These are phyloP conservation scores for Colletotrichum neosansevieriae DNA, from an alignment of 2,329 filamentous ascomycete genomes.

Conservation along the genomic window DNA sequence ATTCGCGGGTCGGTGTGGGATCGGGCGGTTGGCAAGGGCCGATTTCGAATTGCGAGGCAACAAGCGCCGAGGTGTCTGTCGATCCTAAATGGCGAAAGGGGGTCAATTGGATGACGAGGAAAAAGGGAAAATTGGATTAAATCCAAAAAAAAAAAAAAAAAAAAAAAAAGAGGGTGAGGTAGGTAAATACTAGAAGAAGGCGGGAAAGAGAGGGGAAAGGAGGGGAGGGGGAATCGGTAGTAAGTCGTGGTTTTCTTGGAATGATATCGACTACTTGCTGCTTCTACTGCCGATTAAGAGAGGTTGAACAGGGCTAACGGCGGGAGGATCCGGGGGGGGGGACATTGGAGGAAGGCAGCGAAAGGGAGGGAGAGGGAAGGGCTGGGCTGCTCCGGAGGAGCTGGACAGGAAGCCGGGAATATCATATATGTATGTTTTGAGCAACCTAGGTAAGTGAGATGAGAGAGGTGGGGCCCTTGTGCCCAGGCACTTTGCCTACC, in stretches of 20 bases:
- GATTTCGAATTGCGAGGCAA: slow-evolving; percentile 13
- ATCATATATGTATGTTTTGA: slow-evolving; percentile 41
- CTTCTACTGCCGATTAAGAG: background rate
- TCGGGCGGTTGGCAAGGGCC: slow-evolving; percentile 31
- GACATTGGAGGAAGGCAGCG: slow-evolving; percentile 23
- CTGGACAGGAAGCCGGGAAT: slow-evolving; percentile 36
- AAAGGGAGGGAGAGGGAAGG: slow-evolving; percentile 30
- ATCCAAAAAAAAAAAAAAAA: slow-evolving; percentile 48
- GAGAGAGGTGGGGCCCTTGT: slow-evolving; percentile 15
- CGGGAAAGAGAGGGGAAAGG: background rate
- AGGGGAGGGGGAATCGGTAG: background rate
- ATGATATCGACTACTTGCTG: slow-evolving; percentile 12
- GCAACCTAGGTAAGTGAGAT: slow-evolving; percentile 39
- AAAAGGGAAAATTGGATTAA: slow-evolving; percentile 38
- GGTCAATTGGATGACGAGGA: slow-evolving; percentile 27
- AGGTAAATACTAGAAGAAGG: slow-evolving; percentile 38
- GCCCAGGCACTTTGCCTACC: background rate
- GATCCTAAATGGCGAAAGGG: slow-evolving; percentile 12
- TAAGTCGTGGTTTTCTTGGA: slow-evolving; percentile 24
- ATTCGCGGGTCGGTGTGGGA: slow-evolving; percentile 35
- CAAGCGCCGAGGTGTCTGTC: slow-evolving; percentile 11
- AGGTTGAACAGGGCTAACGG: background rate
- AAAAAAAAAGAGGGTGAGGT: slow-evolving; percentile 48
- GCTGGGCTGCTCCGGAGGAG: slow-evolving; percentile 30
- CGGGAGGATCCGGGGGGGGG: background rate